phyloP scores from a whole-genome alignment of 768 basidiomycete genomes.

The Leucocoprinus birnbaumii region DNA sequence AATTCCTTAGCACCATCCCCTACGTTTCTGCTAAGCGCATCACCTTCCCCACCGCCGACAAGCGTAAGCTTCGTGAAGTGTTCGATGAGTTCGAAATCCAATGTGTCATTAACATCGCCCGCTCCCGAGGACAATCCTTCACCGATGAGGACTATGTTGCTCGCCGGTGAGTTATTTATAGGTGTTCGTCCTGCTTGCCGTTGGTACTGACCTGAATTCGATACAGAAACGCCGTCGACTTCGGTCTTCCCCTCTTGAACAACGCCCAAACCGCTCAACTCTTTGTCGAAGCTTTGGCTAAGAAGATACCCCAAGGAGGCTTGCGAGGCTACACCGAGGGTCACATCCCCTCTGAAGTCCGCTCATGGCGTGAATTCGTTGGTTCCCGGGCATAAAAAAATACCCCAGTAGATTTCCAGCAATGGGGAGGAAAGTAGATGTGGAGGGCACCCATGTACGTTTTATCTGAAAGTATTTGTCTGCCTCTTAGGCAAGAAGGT shows the following conservation, averaged over 20 bases:
- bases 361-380: slow-evolving; percentile 89
- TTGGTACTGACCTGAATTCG: slow-evolving; percentile 9
- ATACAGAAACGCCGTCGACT: slow-evolving; percentile 88
- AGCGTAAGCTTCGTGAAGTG: slow-evolving; percentile 90
- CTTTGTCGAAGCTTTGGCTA: slow-evolving; percentile 85
- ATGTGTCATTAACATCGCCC: slow-evolving; percentile 90
- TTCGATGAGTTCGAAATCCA: slow-evolving; percentile 95
- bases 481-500: background rate
- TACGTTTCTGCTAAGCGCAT: slow-evolving; percentile 85
- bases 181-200: background rate
- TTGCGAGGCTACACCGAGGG: slow-evolving; percentile 82
- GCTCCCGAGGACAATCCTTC: slow-evolving; percentile 68
- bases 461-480: background rate
- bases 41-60: slow-evolving; percentile 95
- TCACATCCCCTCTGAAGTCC: slow-evolving; percentile 85
- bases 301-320: slow-evolving; percentile 81
- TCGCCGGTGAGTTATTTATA: slow-evolving; percentile 54
- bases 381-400: slow-evolving; percentile 58
- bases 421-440: background rate
- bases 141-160: slow-evolving; percentile 97
- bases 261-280: slow-evolving; percentile 86
- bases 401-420: background rate
- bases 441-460: background rate
- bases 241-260: slow-evolving; percentile 89
- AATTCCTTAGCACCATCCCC: slow-evolving; percentile 74